phyloP scores from a whole-genome alignment of 2,329 filamentous ascomycete genomes.

The Calycina herbarum region DNA sequence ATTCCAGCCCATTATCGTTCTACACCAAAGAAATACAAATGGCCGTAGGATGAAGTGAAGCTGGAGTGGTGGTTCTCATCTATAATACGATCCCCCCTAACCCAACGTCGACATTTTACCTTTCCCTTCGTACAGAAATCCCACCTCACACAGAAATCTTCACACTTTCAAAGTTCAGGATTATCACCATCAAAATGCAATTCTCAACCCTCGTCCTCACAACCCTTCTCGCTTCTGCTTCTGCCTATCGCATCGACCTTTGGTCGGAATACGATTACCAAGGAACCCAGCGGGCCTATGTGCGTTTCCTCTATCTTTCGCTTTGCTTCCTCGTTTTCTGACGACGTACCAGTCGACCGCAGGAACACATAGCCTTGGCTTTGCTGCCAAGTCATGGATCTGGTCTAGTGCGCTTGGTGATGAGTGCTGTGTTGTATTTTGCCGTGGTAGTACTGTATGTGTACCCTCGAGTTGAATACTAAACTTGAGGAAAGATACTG shows the following conservation, averaged over 20 bases:
- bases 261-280: neutral
- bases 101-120: no score
- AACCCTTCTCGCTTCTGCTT: neutral
- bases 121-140: no score
- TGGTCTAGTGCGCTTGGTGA: slow-evolving; percentile 2
- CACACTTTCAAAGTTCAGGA: no score
- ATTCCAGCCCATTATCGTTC: no score
- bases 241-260: slow-evolving; percentile 4
- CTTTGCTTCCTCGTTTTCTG: neutral
- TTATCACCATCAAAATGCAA: no score
- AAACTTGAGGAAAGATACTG: no score
- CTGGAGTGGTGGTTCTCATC: no score
- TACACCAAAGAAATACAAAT: no score
- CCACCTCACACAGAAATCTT: no score
- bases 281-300: neutral
- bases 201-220: no score
- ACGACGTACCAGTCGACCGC: neutral
- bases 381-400: slow-evolving; percentile 3
- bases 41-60: no score
- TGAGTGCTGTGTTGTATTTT: slow-evolving; percentile 9
- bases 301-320: neutral
- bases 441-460: neutral
- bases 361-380: neutral
- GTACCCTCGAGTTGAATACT: neutral
- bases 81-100: no score